A percentile compares a stretch with the other conserved stretches of the same genome.
Evolutionary conservation across 2,329 filamentous ascomycete species (phyloP).

Genomic region (Nothophaeocryptopus gaeumannii): DNA sequence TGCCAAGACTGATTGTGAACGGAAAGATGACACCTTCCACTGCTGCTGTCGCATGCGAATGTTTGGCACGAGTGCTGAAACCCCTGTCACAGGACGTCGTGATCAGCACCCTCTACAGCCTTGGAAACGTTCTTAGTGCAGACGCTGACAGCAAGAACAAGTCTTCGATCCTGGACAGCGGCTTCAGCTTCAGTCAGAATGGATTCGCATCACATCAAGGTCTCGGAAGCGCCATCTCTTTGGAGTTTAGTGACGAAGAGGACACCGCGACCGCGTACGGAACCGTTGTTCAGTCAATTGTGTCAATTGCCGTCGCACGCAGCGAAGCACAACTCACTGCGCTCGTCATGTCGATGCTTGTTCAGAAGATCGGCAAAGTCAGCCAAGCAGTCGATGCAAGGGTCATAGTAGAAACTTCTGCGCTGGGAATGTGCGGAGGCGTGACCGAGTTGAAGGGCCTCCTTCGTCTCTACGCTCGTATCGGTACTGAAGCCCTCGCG

Average conservation of each 20-base stretch:
- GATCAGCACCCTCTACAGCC: constrained; percentile 90
- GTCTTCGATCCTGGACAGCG: constrained; percentile 50
- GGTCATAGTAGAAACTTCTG: constrained; percentile 79
- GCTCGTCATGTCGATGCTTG: constrained; percentile 86
- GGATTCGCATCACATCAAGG: constrained; percentile 27
- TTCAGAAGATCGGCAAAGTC: constrained; percentile 92
- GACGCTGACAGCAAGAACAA: constrained; percentile 53
- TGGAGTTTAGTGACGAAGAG: constrained; percentile 70
- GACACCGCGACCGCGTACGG: constrained; percentile 74
- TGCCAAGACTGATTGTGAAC: constrained; percentile 87
- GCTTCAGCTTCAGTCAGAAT: constrained; percentile 16
- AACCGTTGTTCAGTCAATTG: constrained; percentile 93
- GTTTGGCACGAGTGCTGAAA: constrained; percentile 75
- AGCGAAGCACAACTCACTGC: constrained; percentile 90
- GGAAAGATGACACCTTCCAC: constrained; percentile 67
- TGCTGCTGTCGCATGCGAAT: constrained; percentile 76
- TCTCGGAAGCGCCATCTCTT: constrained; percentile 71
- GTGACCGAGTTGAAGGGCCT: constrained; percentile 80
- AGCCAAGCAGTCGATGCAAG: constrained; percentile 75
- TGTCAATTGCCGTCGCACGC: constrained; percentile 77
- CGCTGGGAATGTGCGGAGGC: constrained; percentile 72
- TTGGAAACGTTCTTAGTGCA: constrained; percentile 92
- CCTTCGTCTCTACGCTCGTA: constrained; percentile 75
- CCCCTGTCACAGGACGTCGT: constrained; percentile 86
- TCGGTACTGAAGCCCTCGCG: constrained; percentile 69